These are phyloP conservation scores for Kwoniella pini DNA, from an alignment of 768 basidiomycete species.

Conservation along the genomic window DNA sequence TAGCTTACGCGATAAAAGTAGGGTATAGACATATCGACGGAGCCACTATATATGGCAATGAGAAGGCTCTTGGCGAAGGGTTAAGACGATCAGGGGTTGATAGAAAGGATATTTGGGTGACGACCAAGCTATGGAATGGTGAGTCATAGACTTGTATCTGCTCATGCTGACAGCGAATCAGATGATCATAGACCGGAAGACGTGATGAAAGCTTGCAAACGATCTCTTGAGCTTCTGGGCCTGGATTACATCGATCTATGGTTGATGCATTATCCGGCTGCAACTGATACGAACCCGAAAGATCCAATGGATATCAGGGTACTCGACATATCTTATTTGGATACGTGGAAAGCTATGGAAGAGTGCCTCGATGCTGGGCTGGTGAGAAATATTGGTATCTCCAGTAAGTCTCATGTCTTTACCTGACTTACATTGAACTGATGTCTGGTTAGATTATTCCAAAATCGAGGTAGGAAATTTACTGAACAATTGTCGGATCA, in stretches of 20 bases:
- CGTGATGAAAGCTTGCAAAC: constrained; percentile 59
- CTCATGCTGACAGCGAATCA: not conserved
- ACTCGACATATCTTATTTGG: constrained; percentile 54
- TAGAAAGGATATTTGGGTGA: constrained; percentile 37
- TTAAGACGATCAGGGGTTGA: constrained; percentile 23
- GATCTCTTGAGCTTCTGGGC: constrained; percentile 49
- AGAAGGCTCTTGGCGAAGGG: constrained; percentile 31
- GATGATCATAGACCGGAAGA: constrained; percentile 65
- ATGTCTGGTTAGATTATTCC: constrained; percentile 57
- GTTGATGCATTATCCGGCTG: constrained; percentile 69
- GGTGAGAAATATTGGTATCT: constrained; percentile 73
- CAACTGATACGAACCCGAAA: constrained; percentile 55
- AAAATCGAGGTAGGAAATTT: constrained; percentile 59
- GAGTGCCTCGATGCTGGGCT: constrained; percentile 70
- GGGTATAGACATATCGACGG: constrained; percentile 49
- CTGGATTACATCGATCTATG: constrained; percentile 71
- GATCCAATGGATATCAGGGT: constrained; percentile 52
- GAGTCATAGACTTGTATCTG: not conserved
- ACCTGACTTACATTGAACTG: too few relatives aligned
- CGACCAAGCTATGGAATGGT: constrained; percentile 36
- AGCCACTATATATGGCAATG: constrained; percentile 45
- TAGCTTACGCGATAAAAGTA: constrained; percentile 35
- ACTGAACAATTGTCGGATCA: constrained; percentile 11
- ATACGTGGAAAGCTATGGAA: constrained; percentile 80
- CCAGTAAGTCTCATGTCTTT: constrained; percentile 56